A percentile compares a stretch with the other conserved stretches of the same genome.
Evolutionary conservation across 352 stramenopile genomes (phyloP).

Genomic region (Phytophthora idaei): DNA sequence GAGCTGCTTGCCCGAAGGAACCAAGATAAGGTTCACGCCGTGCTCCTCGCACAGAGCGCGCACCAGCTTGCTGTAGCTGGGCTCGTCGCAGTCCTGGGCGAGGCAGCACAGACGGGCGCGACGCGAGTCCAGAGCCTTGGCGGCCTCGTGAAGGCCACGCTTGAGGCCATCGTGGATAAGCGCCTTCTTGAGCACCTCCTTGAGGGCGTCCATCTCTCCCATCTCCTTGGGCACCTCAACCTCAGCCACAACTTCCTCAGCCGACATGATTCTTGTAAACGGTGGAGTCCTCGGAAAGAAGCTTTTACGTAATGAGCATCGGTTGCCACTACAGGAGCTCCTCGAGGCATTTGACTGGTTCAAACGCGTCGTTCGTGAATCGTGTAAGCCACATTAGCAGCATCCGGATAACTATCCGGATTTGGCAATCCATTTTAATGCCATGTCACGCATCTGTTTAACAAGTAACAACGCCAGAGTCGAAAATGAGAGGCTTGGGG

Average conservation of each 20-base stretch:
- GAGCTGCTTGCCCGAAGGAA: conserved; percentile 96
- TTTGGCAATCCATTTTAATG: conserved; percentile 11
- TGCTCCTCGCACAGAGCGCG: conserved; percentile 94
- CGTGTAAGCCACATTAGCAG: conserved; percentile 10
- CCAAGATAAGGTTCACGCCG: conserved; percentile 94
- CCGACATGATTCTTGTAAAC: conserved; percentile 82
- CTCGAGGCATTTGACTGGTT: conserved; percentile 54
- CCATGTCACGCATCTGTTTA: conserved; percentile 13
- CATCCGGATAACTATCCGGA: conserved; percentile 6
- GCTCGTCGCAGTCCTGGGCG: conserved; percentile 99
- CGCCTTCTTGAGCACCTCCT: conserved; percentile 99
- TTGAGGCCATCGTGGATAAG: conserved; percentile 99
- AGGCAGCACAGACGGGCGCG: conserved; percentile 98
- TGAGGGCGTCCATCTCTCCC: conserved; percentile 97
- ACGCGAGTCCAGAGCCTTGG: conserved; percentile 98
- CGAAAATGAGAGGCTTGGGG: conserved; percentile 38
- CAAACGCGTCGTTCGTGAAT: conserved; percentile 26
- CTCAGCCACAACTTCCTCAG: conserved; percentile 93
- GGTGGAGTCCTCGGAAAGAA: conserved; percentile 48
- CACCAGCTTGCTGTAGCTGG: conserved; percentile 99
- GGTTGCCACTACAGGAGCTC: not conserved
- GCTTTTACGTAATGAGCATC: conserved; percentile 47
- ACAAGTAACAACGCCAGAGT: not conserved
- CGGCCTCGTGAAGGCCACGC: conserved; percentile 98
- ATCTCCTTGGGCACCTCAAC: conserved; percentile 93